Evolutionary conservation across 148 eudicot species (phyloP).

Genomic region (Rhododendron simsii): DNA sequence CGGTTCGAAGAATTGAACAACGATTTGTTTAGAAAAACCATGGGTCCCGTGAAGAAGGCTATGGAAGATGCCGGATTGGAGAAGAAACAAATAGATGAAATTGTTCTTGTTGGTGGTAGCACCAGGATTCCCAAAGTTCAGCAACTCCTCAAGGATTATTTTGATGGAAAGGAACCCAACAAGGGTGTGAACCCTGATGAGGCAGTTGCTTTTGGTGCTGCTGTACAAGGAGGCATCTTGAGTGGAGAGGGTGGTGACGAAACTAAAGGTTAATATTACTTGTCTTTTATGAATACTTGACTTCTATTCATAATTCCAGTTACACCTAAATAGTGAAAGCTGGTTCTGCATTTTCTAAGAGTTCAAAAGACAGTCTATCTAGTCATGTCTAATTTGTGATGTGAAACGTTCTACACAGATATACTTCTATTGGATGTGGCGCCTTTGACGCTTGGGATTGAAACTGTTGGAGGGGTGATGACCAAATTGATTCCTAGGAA

Average conservation of each 20-base stretch:
- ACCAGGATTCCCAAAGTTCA: slow-evolving; percentile 43
- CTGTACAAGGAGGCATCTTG: slow-evolving; percentile 47
- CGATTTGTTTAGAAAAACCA: slow-evolving; percentile 33
- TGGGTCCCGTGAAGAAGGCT: slow-evolving; percentile 42
- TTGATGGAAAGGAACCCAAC: slow-evolving; percentile 36
- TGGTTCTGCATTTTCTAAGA: neutral
- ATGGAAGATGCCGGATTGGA: slow-evolving; percentile 33
- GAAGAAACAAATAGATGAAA: slow-evolving; percentile 34
- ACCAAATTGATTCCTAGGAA: slow-evolving; percentile 41
- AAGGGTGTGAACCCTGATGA: slow-evolving; percentile 46
- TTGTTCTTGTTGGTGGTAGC: slow-evolving; percentile 44
- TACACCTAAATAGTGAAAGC: neutral
- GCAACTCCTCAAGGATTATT: slow-evolving; percentile 34
- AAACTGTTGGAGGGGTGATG: slow-evolving; percentile 42
- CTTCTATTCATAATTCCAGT: neutral
- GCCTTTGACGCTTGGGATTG: slow-evolving; percentile 38
- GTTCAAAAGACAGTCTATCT: neutral
- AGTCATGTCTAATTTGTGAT: neutral
- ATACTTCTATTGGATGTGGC: slow-evolving; percentile 41
- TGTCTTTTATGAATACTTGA: neutral
- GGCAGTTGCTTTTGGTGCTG: slow-evolving; percentile 51
- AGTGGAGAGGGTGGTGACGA: slow-evolving; percentile 52
- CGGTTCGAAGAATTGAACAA: slow-evolving; percentile 41
- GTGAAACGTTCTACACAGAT: slow-evolving; percentile 6
- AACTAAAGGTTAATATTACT: slow-evolving; percentile 35